Conservation (phyloP, 352 stramenopile species). For the Globisporangium canariense region DNA sequence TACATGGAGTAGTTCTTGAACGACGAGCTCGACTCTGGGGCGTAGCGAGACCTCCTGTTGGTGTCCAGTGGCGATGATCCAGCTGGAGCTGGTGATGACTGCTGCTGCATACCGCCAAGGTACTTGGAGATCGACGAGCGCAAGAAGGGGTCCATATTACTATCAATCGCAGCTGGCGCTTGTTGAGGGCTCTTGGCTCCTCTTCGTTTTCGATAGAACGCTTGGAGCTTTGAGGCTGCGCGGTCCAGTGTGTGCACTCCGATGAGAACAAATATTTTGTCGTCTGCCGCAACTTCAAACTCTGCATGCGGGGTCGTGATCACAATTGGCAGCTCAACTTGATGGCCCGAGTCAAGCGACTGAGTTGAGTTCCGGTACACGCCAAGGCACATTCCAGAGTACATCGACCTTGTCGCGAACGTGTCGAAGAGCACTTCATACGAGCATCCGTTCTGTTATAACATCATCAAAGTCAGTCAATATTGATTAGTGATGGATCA, state of each 20-base stretch:
- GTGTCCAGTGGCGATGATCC: neutral
- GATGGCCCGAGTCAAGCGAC: constrained; percentile 29
- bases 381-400: constrained; percentile 63
- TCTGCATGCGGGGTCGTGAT: constrained; percentile 60
- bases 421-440: constrained; percentile 64
- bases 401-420: constrained; percentile 48
- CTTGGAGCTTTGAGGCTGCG: constrained; percentile 55
- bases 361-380: constrained; percentile 73
- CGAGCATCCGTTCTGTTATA: constrained; percentile 29
- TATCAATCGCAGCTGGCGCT: neutral
- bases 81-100: neutral
- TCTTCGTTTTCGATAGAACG: constrained; percentile 32
- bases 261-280: constrained; percentile 71
- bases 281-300: constrained; percentile 46
- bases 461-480: neutral
- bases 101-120: constrained; percentile 9
- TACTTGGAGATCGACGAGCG: constrained; percentile 34
- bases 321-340: constrained; percentile 66
- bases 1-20: constrained; percentile 25
- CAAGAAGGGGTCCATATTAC: constrained; percentile 6
- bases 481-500: neutral
- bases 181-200: neutral
- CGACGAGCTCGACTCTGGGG: constrained; percentile 22
- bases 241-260: constrained; percentile 71
- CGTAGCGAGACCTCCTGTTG: constrained; percentile 21